Percentiles rank a stretch among this genome's conserved stretches.
These are phyloP conservation scores for Rhizopogon parksii DNA, from an alignment of 1,284 basidiomycete genomes.

Conservation along the genomic window DNA sequence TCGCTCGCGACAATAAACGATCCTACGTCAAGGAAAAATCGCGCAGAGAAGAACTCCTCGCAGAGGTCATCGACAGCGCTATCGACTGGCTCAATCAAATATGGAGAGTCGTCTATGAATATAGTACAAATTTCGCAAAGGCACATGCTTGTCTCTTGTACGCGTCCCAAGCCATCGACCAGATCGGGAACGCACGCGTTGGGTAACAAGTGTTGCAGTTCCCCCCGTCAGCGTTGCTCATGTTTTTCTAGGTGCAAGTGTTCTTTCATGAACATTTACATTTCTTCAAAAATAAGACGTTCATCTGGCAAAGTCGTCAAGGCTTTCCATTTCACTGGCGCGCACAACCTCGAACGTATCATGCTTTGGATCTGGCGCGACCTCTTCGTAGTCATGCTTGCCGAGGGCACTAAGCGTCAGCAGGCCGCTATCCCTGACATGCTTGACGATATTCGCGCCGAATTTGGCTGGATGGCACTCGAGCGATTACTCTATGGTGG, in stretches of 20 bases:
- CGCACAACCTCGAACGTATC: constrained; percentile 40
- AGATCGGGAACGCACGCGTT: constrained; percentile 36
- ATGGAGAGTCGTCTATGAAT: constrained; percentile 53
- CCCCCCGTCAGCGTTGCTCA: neutral
- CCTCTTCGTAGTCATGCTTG: constrained; percentile 48
- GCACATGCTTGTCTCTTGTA: constrained; percentile 53
- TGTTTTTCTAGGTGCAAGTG: constrained; percentile 20
- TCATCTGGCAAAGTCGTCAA: constrained; percentile 40
- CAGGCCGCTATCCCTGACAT: constrained; percentile 40
- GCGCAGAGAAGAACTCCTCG: constrained; percentile 43
- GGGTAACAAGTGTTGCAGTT: constrained; percentile 34
- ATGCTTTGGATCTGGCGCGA: constrained; percentile 65
- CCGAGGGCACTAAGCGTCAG: constrained; percentile 31
- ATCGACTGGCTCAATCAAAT: constrained; percentile 51
- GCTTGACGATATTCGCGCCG: constrained; percentile 47
- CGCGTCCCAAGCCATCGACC: constrained; percentile 37
- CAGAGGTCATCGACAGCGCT: constrained; percentile 49
- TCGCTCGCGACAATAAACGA: constrained; percentile 45
- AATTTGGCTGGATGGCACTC: constrained; percentile 43
- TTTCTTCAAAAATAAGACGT: constrained; percentile 39
- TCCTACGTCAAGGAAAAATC: constrained; percentile 46
- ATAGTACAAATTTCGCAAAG: constrained; percentile 41
- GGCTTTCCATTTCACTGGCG: constrained; percentile 43
- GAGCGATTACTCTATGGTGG: constrained; percentile 50
- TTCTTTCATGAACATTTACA: constrained; percentile 36